Evolutionary conservation across 176 grass and related monocot genomes (phyloP), one percentile per base, ranked within the genome.

Genomic region (Lolium rigidum): DNA sequence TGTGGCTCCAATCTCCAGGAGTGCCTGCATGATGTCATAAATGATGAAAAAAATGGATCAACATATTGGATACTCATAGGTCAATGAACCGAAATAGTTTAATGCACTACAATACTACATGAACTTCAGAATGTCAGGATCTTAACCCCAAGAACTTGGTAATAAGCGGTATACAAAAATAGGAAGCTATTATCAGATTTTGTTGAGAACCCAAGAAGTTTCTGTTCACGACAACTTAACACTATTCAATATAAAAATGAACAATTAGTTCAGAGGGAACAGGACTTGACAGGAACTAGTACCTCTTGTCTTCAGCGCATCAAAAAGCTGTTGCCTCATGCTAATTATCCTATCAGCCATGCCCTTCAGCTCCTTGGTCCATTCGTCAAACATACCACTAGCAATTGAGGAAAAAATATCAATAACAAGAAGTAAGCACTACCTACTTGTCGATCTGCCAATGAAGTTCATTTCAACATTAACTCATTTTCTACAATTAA

Each of bases 321-420:
- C 43, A 88, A 94, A 99, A 83, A 99, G 92, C 66, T 87, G 88
- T 57, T 96, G 88, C 63, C 97, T 93, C 97, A 96, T 99, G 87
- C 72, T 94, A 74, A 99, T 96, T 65, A 99, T 99, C 37, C 97
- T 89, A 90, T 94, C 90, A 75, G 97, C 97, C 97, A 99, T 99
- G 85, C 84, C 92, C 91, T 94, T 99, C 90, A 99, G 80, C 59
- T 99, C 97, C 44, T 93, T 5, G 61, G 97, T 99, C 97, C 97
- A 99, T 94, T 99, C 90, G 8, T 93, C 64, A 57, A 83, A 99
- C 90, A 94, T 91, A 55, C 82, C 94, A 74, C 97, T 99, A 51
- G 76, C 16, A 91, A 87, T 79, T 16, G 25, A 25, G 61, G 21
- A 26, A 82, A 52, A 82, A 46, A 76, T 64, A 73, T 74, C 15